Conservation (phyloP, 2,329 filamentous ascomycete species). For the Alternaria infectoria region DNA sequence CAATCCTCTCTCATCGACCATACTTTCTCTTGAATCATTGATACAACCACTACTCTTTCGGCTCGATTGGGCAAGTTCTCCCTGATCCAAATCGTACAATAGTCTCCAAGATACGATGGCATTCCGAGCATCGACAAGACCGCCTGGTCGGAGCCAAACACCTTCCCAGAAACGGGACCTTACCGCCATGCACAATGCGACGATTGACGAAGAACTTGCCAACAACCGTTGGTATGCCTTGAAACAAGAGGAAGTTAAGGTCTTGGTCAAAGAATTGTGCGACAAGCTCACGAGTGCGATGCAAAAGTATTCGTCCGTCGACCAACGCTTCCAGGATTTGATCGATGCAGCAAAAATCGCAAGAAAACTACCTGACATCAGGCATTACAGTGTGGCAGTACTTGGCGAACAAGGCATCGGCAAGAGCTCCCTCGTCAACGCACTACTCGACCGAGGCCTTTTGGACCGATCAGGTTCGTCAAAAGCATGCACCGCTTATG, state of each 20-base stretch:
- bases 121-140: not conserved
- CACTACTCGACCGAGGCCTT: conserved; percentile 12
- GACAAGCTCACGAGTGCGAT: not conserved
- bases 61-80: not conserved
- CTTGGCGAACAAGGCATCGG: conserved; percentile 20
- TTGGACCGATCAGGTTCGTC: conserved; percentile 5
- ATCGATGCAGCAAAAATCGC: not conserved
- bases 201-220: not conserved
- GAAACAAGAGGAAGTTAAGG: not conserved
- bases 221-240: conserved; percentile 11
- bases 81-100: not conserved
- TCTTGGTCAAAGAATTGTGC: not conserved
- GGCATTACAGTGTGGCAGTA: conserved; percentile 4
- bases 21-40: not conserved
- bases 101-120: not conserved
- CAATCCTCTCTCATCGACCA: not conserved
- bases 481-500: conserved; percentile 12
- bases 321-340: not conserved
- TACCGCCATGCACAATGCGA: not conserved
- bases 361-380: not conserved
- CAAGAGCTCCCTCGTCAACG: conserved; percentile 18
- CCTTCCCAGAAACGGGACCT: not conserved
- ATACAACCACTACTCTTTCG: not conserved
- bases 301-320: not conserved
- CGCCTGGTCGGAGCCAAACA: not conserved